Evolutionary conservation across 352 stramenopile genomes (phyloP).

Genomic region (Phytopythium aichiense): DNA sequence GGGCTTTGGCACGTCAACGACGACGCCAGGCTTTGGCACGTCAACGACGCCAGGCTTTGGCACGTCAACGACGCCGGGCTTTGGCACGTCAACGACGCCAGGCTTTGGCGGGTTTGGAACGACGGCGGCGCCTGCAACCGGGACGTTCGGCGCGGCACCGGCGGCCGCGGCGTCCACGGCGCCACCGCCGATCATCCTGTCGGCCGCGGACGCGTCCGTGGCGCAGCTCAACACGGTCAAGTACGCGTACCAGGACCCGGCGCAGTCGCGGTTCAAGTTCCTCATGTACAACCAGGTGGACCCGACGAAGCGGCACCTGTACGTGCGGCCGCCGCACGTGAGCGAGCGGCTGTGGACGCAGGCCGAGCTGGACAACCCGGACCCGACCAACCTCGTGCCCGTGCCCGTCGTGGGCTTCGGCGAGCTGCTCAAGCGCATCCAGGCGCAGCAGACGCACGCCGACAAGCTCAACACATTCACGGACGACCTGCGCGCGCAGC

Average conservation of each 20-base stretch:
- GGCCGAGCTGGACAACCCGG: constrained; percentile 82
- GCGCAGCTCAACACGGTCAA: constrained; percentile 81
- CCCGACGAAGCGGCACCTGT: constrained; percentile 75
- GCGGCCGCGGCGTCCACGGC: constrained; percentile 27
- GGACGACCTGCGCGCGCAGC: constrained; percentile 62
- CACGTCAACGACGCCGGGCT: background rate
- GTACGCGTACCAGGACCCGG: constrained; percentile 76
- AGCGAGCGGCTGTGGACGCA: constrained; percentile 85
- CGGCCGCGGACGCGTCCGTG: constrained; percentile 63
- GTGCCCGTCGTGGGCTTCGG: constrained; percentile 76
- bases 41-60: constrained; percentile 22
- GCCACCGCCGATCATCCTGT: constrained; percentile 62
- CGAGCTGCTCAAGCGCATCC: constrained; percentile 77
- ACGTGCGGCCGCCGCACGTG: constrained; percentile 72
- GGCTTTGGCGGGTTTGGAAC: constrained; percentile 30
- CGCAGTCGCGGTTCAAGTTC: constrained; percentile 87
- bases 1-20: constrained; percentile 13
- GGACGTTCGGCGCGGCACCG: constrained; percentile 17
- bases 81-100: constrained; percentile 13
- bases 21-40: background rate
- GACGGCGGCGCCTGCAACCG: constrained; percentile 1
- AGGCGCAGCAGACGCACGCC: constrained; percentile 75
- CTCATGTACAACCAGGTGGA: constrained; percentile 89
- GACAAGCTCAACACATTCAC: constrained; percentile 83
- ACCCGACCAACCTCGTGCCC: constrained; percentile 74